These are phyloP conservation scores for Aspergillus sp. DNA, from an alignment of 2,329 filamentous ascomycete species.

Conservation along the genomic window DNA sequence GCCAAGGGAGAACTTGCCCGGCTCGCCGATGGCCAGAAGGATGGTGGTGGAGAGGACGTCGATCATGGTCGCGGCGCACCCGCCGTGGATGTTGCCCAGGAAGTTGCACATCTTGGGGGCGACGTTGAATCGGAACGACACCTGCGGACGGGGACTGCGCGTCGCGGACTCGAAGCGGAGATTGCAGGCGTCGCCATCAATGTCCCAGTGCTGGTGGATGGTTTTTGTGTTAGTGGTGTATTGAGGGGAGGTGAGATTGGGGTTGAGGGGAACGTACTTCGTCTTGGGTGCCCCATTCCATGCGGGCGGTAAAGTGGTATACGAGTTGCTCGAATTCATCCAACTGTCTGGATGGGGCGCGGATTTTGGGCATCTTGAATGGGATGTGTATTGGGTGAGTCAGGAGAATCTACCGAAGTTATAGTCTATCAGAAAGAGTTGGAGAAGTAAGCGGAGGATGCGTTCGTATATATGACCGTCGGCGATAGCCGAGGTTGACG, in stretches of 20 bases:
- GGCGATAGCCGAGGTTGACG: constrained; percentile 11
- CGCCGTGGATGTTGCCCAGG: constrained; percentile 88
- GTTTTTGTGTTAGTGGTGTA: not conserved
- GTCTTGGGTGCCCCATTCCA: constrained; percentile 14
- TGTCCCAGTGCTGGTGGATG: constrained; percentile 28
- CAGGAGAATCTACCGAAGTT: not conserved
- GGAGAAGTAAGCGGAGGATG: not conserved
- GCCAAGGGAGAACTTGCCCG: constrained; percentile 60
- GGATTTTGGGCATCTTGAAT: constrained; percentile 5
- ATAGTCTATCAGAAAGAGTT: not conserved
- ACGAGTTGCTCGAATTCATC: constrained; percentile 31
- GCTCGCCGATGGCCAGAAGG: constrained; percentile 54
- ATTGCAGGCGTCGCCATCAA: constrained; percentile 26
- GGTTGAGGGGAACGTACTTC: constrained; percentile 12
- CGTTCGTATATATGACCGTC: not conserved
- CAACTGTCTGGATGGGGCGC: constrained; percentile 23
- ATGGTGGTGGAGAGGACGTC: constrained; percentile 63
- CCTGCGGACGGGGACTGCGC: constrained; percentile 30
- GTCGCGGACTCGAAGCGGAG: constrained; percentile 39
- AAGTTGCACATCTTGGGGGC: constrained; percentile 88
- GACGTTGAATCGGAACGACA: constrained; percentile 52
- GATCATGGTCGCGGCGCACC: constrained; percentile 66
- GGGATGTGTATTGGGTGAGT: not conserved
- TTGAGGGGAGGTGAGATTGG: not conserved
- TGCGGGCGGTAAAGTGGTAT: constrained; percentile 23